Conservation (phyloP, 495 filamentous ascomycete genomes). For the Halenospora varia region DNA sequence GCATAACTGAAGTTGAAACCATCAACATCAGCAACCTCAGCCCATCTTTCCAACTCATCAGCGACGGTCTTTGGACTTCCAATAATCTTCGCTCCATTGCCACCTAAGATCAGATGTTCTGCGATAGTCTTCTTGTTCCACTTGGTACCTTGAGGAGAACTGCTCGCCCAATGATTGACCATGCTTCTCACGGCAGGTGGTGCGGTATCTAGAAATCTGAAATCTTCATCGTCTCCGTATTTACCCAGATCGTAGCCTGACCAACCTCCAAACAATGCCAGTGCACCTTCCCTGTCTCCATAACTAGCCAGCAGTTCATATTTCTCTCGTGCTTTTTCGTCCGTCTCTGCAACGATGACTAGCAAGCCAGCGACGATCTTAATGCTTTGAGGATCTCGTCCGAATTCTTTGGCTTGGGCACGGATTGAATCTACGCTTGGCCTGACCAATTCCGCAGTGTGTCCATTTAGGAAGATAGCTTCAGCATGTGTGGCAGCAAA, state of each 20-base stretch:
- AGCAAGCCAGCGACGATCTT: conserved; percentile 49
- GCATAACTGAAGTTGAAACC: conserved; percentile 48
- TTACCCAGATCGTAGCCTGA: conserved; percentile 53
- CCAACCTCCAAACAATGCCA: conserved; percentile 60
- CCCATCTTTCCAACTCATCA: conserved; percentile 59
- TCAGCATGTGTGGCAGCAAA: conserved; percentile 64
- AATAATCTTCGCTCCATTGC: conserved; percentile 49
- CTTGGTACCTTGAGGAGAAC: conserved; percentile 17
- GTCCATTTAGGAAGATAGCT: conserved; percentile 52
- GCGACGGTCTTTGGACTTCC: conserved; percentile 56
- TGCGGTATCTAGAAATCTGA: conserved; percentile 24
- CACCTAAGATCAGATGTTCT: conserved; percentile 56
- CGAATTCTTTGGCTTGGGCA: conserved; percentile 35
- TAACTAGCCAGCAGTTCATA: conserved; percentile 44
- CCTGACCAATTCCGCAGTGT: conserved; percentile 42
- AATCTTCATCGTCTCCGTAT: conserved; percentile 54
- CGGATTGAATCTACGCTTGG: conserved; percentile 48
- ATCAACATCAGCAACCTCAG: conserved; percentile 59
- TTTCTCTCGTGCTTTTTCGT: conserved; percentile 50
- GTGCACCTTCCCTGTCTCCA: conserved; percentile 52
- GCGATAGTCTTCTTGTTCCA: conserved; percentile 35
- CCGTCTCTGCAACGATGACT: conserved; percentile 41
- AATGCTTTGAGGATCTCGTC: conserved; percentile 45
- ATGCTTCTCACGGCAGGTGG: conserved; percentile 33
- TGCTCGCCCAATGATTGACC: conserved; percentile 60